Conservation (phyloP, 1,284 basidiomycete species). For the Puccinia novopanici region DNA sequence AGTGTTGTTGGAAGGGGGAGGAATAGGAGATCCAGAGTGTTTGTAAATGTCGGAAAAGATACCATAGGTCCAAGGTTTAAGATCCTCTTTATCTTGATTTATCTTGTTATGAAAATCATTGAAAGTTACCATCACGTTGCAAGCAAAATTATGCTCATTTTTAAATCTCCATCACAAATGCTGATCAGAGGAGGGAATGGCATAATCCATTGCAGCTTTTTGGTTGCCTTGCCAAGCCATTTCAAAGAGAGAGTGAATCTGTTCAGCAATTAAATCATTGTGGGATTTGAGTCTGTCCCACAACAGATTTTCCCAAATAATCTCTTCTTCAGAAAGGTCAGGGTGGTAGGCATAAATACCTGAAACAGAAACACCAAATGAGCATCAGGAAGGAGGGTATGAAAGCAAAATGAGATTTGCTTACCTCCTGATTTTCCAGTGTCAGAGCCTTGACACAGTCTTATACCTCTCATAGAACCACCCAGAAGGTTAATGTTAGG, state of each 20-base stretch:
- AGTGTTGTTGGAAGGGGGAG: slow-evolving; percentile 6
- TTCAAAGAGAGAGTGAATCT: neutral
- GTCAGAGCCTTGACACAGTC: slow-evolving; percentile 6
- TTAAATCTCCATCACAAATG: neutral
- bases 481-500: neutral
- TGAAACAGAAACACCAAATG: neutral
- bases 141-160: slow-evolving; percentile 2
- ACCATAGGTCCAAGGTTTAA: slow-evolving; percentile 32
- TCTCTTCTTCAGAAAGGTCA: neutral
- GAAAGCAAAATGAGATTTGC: neutral
- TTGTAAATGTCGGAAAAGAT: slow-evolving; percentile 7
- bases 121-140: slow-evolving; percentile 9
- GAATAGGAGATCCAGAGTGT: slow-evolving; percentile 7
- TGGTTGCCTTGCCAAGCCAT: slow-evolving; percentile 2
- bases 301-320: neutral
- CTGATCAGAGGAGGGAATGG: neutral
- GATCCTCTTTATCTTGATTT: neutral
- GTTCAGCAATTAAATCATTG: slow-evolving; percentile 14
- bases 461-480: neutral
- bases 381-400: too few species aligned
- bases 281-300: neutral
- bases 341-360: neutral
- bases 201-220: neutral
- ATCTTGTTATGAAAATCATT: slow-evolving; percentile 5
- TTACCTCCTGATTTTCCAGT: neutral